phyloP scores from a whole-genome alignment of 2,329 filamentous ascomycete species.

The Diplodia corticola region DNA sequence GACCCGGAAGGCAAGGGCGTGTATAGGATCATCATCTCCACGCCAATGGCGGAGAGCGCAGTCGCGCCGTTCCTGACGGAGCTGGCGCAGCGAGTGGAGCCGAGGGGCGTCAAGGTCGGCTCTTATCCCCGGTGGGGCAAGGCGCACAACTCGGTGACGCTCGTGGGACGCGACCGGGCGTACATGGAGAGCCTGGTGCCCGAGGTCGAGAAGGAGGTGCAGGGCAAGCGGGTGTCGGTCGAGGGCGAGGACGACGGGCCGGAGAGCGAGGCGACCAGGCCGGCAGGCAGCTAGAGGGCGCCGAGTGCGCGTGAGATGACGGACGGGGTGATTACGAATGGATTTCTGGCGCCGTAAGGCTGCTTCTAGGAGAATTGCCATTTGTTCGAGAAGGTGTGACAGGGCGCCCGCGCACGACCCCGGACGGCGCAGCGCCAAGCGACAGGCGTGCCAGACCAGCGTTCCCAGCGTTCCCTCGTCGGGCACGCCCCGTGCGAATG shows the following conservation, averaged over 20 bases:
- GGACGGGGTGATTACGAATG: constrained; percentile 24
- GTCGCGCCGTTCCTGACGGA: constrained; percentile 82
- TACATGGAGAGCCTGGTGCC: constrained; percentile 76
- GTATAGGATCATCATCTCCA: constrained; percentile 77
- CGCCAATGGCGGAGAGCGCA: constrained; percentile 81
- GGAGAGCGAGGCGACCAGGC: constrained; percentile 32
- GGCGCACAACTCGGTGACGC: constrained; percentile 82
- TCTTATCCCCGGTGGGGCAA: constrained; percentile 94
- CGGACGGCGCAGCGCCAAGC: constrained; percentile 13
- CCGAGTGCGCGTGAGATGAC: background rate
- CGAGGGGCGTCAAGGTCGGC: constrained; percentile 84
- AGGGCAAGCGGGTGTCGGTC: constrained; percentile 66
- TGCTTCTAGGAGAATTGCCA: constrained; percentile 21
- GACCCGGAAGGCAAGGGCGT: constrained; percentile 83
- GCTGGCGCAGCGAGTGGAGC: constrained; percentile 70
- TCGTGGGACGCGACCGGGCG: constrained; percentile 73
- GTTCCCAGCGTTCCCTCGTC: constrained; percentile 2
- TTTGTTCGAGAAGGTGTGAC: constrained; percentile 11
- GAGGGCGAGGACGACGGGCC: constrained; percentile 63
- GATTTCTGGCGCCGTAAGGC: constrained; percentile 21
- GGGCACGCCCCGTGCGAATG: constrained; percentile 9
- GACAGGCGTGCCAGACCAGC: constrained; percentile 7
- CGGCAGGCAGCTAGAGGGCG: constrained; percentile 25
- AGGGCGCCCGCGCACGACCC: background rate
- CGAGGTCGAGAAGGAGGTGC: constrained; percentile 75